phyloP scores from a whole-genome alignment of 257 asterid genomes.

The Solanum lignicaule region DNA sequence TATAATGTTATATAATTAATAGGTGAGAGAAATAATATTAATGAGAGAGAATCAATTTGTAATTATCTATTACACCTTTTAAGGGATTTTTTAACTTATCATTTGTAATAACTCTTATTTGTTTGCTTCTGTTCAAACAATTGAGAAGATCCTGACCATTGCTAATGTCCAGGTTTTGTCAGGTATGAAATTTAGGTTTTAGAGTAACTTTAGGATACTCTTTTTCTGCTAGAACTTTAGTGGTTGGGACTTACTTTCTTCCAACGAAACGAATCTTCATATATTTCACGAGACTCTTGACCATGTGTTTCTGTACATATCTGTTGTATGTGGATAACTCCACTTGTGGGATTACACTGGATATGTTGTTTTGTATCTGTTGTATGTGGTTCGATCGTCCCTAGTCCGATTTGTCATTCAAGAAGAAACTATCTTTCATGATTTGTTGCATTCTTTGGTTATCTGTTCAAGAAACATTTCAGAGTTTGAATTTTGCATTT shows the following conservation, averaged over 20 bases:
- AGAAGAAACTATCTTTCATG: background rate
- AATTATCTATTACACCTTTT: too few species aligned
- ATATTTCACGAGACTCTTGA: background rate
- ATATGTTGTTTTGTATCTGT: background rate
- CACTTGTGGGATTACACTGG: background rate
- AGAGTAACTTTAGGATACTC: background rate
- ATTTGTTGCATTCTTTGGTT: background rate
- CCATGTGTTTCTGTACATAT: background rate
- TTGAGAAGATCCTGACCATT: background rate
- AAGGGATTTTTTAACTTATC: too few species aligned
- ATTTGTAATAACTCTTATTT: background rate
- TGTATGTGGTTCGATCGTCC: background rate
- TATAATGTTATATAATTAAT: too few species aligned
- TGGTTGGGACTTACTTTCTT: background rate
- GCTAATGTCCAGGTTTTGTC: background rate
- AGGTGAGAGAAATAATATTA: too few species aligned
- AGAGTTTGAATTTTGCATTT: background rate
- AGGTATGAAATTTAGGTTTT: background rate
- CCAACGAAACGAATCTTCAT: background rate
- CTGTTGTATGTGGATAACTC: background rate
- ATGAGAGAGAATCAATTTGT: too few species aligned
- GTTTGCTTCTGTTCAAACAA: background rate
- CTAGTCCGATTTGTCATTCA: background rate
- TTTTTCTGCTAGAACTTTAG: background rate
- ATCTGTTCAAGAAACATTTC: background rate